Evolutionary conservation across 345 rosid genomes (phyloP).

Genomic region (Brassica rapa): DNA sequence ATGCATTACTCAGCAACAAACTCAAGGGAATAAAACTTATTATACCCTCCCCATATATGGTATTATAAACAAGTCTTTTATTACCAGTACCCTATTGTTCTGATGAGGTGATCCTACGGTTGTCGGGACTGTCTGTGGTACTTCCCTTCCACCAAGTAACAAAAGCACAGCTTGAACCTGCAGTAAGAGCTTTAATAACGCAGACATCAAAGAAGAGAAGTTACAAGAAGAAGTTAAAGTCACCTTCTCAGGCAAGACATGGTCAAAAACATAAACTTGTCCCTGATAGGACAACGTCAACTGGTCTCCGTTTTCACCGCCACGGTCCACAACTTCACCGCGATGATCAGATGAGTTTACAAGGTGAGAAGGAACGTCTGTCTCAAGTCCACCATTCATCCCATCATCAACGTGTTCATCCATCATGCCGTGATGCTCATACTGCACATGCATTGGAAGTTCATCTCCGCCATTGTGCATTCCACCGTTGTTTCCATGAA

Average conservation of each 20-base stretch:
- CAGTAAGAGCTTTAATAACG: not conserved
- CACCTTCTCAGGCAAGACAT: constrained; percentile 69
- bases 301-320: constrained; percentile 55
- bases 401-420: constrained; percentile 45
- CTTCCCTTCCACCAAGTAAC: constrained; percentile 63
- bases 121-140: constrained; percentile 47
- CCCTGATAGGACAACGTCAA: constrained; percentile 75
- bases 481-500: constrained; percentile 43
- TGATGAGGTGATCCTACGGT: constrained; percentile 41
- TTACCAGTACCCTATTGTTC: constrained; percentile 47
- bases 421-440: constrained; percentile 50
- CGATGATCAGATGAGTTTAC: constrained; percentile 50
- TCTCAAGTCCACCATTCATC: constrained; percentile 43
- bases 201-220: constrained; percentile 9
- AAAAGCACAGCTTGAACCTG: constrained; percentile 72
- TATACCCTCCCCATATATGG: not conserved
- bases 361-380: constrained; percentile 59
- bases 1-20: constrained; percentile 32
- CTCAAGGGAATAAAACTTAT: not conserved
- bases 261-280: constrained; percentile 75
- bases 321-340: constrained; percentile 43
- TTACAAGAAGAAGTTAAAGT: not conserved
- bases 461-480: constrained; percentile 47
- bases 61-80: constrained; percentile 4
- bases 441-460: constrained; percentile 42